These are phyloP conservation scores for Starmerella bombi DNA, from an alignment of 805 yeast genomes.

Conservation along the genomic window DNA sequence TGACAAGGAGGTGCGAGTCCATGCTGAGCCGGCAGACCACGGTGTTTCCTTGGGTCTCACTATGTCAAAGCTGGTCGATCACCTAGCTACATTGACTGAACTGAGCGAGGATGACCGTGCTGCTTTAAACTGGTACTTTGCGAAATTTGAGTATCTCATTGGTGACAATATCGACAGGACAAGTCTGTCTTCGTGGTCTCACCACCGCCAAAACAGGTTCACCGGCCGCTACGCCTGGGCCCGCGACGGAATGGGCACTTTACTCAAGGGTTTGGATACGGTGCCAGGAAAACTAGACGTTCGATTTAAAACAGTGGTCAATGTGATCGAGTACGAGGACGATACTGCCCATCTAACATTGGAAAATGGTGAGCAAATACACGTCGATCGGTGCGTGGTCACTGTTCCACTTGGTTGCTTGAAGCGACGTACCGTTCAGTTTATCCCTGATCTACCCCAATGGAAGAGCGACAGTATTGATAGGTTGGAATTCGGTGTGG, in stretches of 20 bases:
- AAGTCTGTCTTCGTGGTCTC: conserved; percentile 32
- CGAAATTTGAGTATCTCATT: conserved; percentile 30
- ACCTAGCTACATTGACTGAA: conserved; percentile 25
- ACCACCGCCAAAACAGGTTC: conserved; percentile 31
- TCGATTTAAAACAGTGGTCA: conserved; percentile 30
- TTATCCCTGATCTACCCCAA: conserved; percentile 32
- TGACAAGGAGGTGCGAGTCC: conserved; percentile 19
- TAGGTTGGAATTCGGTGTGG: conserved; percentile 30
- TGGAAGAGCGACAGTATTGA: conserved; percentile 31
- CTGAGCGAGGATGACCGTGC: conserved; percentile 28
- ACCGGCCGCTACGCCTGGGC: conserved; percentile 31
- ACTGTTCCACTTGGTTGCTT: conserved; percentile 33
- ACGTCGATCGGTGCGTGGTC: conserved; percentile 30
- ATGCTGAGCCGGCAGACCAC: conserved; percentile 28
- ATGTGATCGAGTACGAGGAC: conserved; percentile 29
- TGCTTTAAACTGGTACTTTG: conserved; percentile 31
- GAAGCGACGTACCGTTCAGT: conserved; percentile 29
- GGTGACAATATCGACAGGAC: conserved; percentile 28
- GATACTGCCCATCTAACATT: conserved; percentile 26
- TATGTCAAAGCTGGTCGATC: conserved; percentile 26
- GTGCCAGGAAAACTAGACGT: conserved; percentile 31
- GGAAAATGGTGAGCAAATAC: conserved; percentile 31
- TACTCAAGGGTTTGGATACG: conserved; percentile 29
- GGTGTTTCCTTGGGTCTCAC: conserved; percentile 30
- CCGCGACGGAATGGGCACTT: conserved; percentile 27